Evolutionary conservation across 2,329 filamentous ascomycete genomes (phyloP), one percentile per base, ranked within the genome.

Genomic region (Pseudogymnoascus sp.): DNA sequence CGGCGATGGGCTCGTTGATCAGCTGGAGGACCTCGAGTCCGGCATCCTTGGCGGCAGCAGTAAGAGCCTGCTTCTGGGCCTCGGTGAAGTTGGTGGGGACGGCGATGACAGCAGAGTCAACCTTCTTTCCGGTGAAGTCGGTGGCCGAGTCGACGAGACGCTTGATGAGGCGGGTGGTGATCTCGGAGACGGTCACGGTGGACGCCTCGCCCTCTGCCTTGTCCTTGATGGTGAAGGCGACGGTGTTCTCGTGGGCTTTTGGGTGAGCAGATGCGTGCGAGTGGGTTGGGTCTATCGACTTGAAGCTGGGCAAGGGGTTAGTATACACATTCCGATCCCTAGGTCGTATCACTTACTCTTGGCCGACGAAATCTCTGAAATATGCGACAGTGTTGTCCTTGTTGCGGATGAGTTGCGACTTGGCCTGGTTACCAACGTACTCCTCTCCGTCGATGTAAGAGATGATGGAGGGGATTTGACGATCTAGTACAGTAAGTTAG

Each of bases 401-500:
- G 78, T 99, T 97, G 74, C 95, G 89, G 69, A 97, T 84, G 65
- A 97, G 85, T 79, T 97, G 93, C 68, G 84, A 82, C 84, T 97
- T 99, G 72, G 93, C 95, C 79, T 99, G 93, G 68, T 90, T 88
- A 72, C 95, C 95, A 74, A 96, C 93, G 78, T 96, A 97, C 79
- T 99, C 93, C 75, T 99, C 95, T 69, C 93, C 95, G 63, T 93
- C 88, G 73, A 96, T 88, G 76, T 99, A 99, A 39, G 95, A 97
- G 71, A 99, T 82, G 71, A 96, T 86, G 47, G 92, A 91, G 69
- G 95, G 95, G 69, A 99, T 99, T 77, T 97, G 93, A 77, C 95
- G 93, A 79, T 99, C 95, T 93, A 69, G 11, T 54, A 16, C 1
- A 11, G 45, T 23, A 54, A 54, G 3, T 54, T 54, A 70, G 64